Percentiles rank a stretch among this genome's conserved stretches.
phyloP scores from a whole-genome alignment of 1,284 basidiomycete genomes.

The Meira nashicola region DNA sequence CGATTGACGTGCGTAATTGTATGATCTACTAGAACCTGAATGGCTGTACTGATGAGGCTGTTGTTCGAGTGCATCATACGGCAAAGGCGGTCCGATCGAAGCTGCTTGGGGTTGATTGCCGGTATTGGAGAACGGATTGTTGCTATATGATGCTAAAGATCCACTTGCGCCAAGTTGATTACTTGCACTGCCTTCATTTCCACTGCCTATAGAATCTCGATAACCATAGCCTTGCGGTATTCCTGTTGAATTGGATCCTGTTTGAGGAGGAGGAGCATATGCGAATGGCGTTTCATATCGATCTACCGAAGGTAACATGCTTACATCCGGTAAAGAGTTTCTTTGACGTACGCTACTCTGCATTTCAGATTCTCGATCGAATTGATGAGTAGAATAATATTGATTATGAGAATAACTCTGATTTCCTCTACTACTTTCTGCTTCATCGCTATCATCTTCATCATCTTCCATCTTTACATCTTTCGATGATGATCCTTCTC shows the following conservation, averaged over 20 bases:
- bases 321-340: too few relatives aligned
- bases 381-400: neutral
- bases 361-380: too few relatives aligned
- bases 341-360: too few relatives aligned
- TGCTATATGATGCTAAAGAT: too few relatives aligned
- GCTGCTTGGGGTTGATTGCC: neutral
- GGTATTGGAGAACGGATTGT: too few relatives aligned
- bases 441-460: conserved; percentile 8
- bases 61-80: conserved; percentile 3
- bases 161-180: too few relatives aligned
- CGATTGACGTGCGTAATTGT: too few relatives aligned
- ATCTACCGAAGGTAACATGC: neutral
- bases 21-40: neutral
- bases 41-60: neutral
- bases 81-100: conserved; percentile 1
- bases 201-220: neutral
- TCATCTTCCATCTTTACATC: conserved; percentile 15
- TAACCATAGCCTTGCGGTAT: neutral
- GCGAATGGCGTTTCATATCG: neutral
- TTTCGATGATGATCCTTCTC: conserved; percentile 15
- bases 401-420: neutral
- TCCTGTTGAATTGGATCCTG: neutral
- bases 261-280: neutral
- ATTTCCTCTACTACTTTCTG: neutral
- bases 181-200: neutral